These are phyloP conservation scores for Colletotrichum sp. DNA, from an alignment of 2,329 filamentous ascomycete genomes.

Conservation along the genomic window DNA sequence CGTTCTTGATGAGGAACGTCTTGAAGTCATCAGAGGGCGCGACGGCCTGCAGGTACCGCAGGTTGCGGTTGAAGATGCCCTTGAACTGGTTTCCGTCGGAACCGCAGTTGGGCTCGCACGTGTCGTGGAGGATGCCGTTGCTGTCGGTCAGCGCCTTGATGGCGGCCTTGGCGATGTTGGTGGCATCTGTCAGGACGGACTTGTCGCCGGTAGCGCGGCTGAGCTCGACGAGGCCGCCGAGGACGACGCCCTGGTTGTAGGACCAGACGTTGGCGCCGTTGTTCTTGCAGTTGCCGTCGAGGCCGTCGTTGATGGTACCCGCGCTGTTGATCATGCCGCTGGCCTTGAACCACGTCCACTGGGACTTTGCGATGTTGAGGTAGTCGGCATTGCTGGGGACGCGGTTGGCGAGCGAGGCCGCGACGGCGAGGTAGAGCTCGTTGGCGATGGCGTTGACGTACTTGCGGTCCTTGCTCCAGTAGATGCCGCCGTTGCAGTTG, in stretches of 20 bases:
- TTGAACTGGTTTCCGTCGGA: slow-evolving; percentile 71
- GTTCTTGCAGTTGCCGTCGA: slow-evolving; percentile 53
- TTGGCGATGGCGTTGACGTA: slow-evolving; percentile 63
- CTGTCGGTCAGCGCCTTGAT: slow-evolving; percentile 48
- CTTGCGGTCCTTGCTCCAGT: slow-evolving; percentile 57
- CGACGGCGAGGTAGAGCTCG: slow-evolving; percentile 60
- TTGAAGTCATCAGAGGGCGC: slow-evolving; percentile 55
- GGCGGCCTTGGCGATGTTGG: slow-evolving; percentile 56
- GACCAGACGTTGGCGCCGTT: slow-evolving; percentile 55
- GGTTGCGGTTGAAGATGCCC: slow-evolving; percentile 71
- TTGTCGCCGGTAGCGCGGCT: slow-evolving; percentile 46
- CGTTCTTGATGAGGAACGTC: slow-evolving; percentile 64
- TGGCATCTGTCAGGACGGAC: slow-evolving; percentile 46
- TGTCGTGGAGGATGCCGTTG: slow-evolving; percentile 54
- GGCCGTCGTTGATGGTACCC: slow-evolving; percentile 59
- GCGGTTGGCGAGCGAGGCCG: slow-evolving; percentile 58
- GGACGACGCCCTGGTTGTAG: slow-evolving; percentile 65
- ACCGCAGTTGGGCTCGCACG: slow-evolving; percentile 51
- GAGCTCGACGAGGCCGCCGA: slow-evolving; percentile 60
- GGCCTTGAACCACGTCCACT: slow-evolving; percentile 58
- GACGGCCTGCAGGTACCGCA: slow-evolving; percentile 60
- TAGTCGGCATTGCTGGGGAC: slow-evolving; percentile 44
- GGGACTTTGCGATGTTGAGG: slow-evolving; percentile 51
- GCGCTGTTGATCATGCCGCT: slow-evolving; percentile 58
- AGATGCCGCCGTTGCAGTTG: slow-evolving; percentile 59